phyloP scores from a whole-genome alignment of 176 grass and related monocot genomes.

The Musa itinerans region DNA sequence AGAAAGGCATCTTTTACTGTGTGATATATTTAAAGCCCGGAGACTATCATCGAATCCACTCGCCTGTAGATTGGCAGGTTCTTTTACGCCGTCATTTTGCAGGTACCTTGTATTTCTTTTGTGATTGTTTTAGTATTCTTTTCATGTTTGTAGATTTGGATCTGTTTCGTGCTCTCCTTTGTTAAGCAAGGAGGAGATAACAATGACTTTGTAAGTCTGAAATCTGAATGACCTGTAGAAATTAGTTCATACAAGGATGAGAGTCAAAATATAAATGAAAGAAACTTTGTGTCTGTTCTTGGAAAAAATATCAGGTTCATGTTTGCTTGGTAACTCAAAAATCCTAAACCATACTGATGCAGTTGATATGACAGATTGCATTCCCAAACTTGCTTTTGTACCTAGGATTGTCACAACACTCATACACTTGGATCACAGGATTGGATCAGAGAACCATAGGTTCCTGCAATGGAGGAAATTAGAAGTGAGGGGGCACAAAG shows the following conservation, averaged over 20 bases:
- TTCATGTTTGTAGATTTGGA: background rate
- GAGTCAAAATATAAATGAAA: background rate
- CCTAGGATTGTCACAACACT: too few relatives aligned
- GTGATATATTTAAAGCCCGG: conserved; percentile 86
- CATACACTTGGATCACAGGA: too few relatives aligned
- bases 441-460: too few relatives aligned
- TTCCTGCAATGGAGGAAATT: too few relatives aligned
- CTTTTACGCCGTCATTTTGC: conserved; percentile 65
- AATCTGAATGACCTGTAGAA: background rate
- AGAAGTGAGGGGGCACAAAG: too few relatives aligned
- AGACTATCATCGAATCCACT: conserved; percentile 74
- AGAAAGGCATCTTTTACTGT: conserved; percentile 77
- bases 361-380: too few relatives aligned
- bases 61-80: conserved; percentile 65
- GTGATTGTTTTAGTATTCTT: background rate
- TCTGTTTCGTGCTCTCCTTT: background rate
- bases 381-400: too few relatives aligned
- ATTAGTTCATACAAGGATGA: background rate
- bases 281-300: background rate
- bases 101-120: conserved; percentile 35
- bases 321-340: background rate
- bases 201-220: background rate
- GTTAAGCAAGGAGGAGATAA: too few relatives aligned
- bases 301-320: background rate
- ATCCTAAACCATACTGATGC: too few relatives aligned